Evolutionary conservation across 2,329 filamentous ascomycete genomes (phyloP).

Genomic region (Lanzia echinophila): DNA sequence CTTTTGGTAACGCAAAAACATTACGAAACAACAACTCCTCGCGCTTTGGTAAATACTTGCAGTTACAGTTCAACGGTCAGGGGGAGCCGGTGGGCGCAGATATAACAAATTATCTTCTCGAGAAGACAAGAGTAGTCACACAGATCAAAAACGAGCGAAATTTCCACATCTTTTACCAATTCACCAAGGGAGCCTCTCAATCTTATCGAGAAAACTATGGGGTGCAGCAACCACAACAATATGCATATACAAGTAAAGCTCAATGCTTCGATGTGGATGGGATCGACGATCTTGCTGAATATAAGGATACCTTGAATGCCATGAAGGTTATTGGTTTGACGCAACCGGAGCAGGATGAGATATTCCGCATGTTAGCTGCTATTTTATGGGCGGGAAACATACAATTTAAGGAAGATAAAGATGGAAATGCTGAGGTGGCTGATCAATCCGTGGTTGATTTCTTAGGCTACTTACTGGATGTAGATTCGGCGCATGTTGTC

Average conservation of each 20-base stretch:
- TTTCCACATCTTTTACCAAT: slow-evolving; percentile 99
- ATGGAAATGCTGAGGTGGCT: slow-evolving; percentile 76
- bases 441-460: slow-evolving; percentile 94
- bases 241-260: slow-evolving; percentile 86
- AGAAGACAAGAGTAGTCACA: slow-evolving; percentile 90
- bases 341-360: slow-evolving; percentile 86
- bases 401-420: slow-evolving; percentile 81
- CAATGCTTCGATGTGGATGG: slow-evolving; percentile 93
- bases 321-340: slow-evolving; percentile 91
- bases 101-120: slow-evolving; percentile 95
- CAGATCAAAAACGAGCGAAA: slow-evolving; percentile 95
- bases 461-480: slow-evolving; percentile 87
- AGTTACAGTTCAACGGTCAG: slow-evolving; percentile 87
- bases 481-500: slow-evolving; percentile 71
- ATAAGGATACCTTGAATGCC: slow-evolving; percentile 81
- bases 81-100: slow-evolving; percentile 94
- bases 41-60: slow-evolving; percentile 95
- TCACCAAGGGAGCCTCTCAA: slow-evolving; percentile 87
- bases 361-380: slow-evolving; percentile 89
- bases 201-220: slow-evolving; percentile 84
- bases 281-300: slow-evolving; percentile 87
- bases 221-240: slow-evolving; percentile 84
- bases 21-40: slow-evolving; percentile 98
- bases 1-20: slow-evolving; percentile 97
- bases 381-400: slow-evolving; percentile 95